A percentile compares a stretch with the other conserved stretches of the same genome.
Conservation (phyloP, 305 asterid species). For the Rubia tinctorum region DNA sequence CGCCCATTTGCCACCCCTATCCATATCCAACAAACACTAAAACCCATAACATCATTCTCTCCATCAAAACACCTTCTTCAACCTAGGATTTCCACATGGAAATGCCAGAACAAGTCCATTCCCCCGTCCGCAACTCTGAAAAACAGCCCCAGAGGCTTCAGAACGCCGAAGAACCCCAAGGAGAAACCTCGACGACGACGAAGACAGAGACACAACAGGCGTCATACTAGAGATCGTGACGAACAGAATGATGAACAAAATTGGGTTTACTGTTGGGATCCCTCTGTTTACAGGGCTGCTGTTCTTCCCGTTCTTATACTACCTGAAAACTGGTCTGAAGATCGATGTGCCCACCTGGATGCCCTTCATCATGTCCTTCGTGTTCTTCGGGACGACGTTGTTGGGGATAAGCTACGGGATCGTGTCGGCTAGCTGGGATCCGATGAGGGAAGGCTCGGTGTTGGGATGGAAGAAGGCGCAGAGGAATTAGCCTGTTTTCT, state of each 20-base stretch:
- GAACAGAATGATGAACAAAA: constrained; percentile 82
- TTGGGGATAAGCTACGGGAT: constrained; percentile 88
- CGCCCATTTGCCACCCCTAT: no score
- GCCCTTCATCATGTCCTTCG: constrained; percentile 77
- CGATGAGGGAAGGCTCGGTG: constrained; percentile 79
- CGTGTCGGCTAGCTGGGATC: constrained; percentile 99
- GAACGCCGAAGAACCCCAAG: constrained; percentile 49
- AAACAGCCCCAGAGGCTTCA: constrained; percentile 80
- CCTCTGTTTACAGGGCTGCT: constrained; percentile 73
- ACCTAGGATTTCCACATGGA: constrained; percentile 27
- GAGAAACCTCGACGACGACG: constrained; percentile 31
- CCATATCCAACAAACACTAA: constrained; percentile 40
- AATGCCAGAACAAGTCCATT: constrained; percentile 18
- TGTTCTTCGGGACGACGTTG: constrained; percentile 84
- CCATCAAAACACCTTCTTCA: constrained; percentile 33
- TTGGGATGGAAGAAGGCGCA: constrained; percentile 92
- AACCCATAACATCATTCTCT: constrained; percentile 26
- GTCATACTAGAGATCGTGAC: constrained; percentile 93
- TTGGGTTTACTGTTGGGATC: constrained; percentile 71
- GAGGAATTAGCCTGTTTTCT: constrained; percentile 96
- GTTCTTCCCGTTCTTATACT: constrained; percentile 89
- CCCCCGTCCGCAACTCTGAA: constrained; percentile 25
- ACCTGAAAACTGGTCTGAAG: constrained; percentile 72
- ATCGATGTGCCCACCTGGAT: constrained; percentile 91
- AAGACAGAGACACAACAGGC: constrained; percentile 37